Evolutionary conservation across 1,139 yeast genomes (phyloP).

Genomic region (Blastobotrys elegans): DNA sequence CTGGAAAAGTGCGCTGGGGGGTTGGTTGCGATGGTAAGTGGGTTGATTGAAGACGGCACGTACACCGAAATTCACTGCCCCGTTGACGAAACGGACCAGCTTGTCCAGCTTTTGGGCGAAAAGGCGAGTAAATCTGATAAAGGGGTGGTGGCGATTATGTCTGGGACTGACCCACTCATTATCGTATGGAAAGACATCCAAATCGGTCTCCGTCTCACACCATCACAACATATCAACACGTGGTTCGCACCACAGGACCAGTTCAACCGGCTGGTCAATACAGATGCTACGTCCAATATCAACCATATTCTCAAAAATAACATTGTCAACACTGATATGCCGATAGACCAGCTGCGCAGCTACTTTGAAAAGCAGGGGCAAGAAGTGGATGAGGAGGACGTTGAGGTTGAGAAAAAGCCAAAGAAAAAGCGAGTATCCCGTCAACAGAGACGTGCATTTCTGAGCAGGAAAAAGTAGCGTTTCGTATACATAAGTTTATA

Average conservation of each 20-base stretch:
- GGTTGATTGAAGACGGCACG: background rate
- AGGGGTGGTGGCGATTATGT: too few species aligned
- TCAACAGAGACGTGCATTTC: conserved; percentile 5
- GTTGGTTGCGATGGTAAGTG: background rate
- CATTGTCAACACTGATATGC: conserved; percentile 9
- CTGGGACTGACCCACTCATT: too few species aligned
- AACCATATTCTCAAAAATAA: background rate
- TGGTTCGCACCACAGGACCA: conserved; percentile 1
- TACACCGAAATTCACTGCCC: too few species aligned
- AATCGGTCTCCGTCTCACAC: too few species aligned
- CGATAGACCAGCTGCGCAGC: conserved; percentile 3
- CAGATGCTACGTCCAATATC: background rate
- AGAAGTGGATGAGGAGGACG: background rate
- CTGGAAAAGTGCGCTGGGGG: background rate
- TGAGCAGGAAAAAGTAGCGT: conserved; percentile 4
- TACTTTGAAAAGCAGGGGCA: background rate
- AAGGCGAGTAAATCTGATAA: too few species aligned
- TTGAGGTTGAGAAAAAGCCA: background rate
- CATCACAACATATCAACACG: background rate
- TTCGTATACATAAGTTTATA: too few species aligned
- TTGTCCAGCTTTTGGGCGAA: too few species aligned
- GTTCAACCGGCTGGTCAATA: background rate
- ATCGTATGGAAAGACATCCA: too few species aligned
- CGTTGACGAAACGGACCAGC: too few species aligned
- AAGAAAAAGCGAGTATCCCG: conserved; percentile 5